Evolutionary conservation across 768 basidiomycete genomes (phyloP), one percentile per base, ranked within the genome.

Genomic region (Mycena vulgaris): DNA sequence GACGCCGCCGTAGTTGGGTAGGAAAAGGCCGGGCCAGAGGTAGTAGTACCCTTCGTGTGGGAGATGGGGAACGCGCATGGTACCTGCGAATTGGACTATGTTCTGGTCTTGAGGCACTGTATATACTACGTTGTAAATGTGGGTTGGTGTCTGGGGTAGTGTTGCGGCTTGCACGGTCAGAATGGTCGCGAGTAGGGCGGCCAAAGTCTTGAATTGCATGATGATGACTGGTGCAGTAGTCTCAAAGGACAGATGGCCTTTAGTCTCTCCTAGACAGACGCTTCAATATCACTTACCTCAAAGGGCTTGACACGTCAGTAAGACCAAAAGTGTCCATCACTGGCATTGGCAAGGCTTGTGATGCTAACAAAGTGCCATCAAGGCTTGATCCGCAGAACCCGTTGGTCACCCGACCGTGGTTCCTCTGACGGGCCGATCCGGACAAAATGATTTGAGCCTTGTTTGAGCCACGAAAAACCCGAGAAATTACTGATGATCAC

Each of bases 11-110:
- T 45, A 65, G 63, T 65, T 25, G 40, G 63, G 63, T 14, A 65
- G 55, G 53, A 65, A 65, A 56, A 65, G 40, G 45, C 52, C 63
- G 23, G 63, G 63, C 63, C 63, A 65, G 28, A 65, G 63, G 45
- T 65, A 65, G 63, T 65, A 65, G 53, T 23, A 56, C 40, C 63
- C 63, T 56, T 9, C 30, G 42, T 57, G 63, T 45, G 63, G 63
- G 39, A 65, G 63, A 56, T 65, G 53, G 31, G 63, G 63, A 48
- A 65, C 63, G 45, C 40, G 52, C 63, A 65, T 65, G 55, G 40
- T 57, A 47, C 63, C 63, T 45, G 53, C 53, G 45, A 65, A 65
- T 57, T 65, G 63, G 55, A 65, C 55, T 47, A 65, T 47, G 53
- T 65, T 56, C 57, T 65, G 63, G 40, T 45, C 63, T 48, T 45